phyloP scores from a whole-genome alignment of 768 basidiomycete genomes.

The Daedaleopsis nitida region DNA sequence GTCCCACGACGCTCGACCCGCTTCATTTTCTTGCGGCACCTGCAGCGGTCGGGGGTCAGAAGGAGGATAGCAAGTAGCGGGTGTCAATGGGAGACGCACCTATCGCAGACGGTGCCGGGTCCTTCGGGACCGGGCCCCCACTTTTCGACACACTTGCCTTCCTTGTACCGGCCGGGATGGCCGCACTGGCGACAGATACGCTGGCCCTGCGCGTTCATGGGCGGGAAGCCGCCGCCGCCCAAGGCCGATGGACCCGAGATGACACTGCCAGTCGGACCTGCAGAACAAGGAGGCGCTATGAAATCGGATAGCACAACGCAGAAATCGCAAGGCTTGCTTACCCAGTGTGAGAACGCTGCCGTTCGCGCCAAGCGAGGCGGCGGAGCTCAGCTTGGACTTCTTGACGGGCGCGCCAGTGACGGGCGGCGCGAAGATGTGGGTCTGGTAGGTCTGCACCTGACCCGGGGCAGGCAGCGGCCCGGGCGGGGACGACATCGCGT shows the following conservation, averaged over 20 bases:
- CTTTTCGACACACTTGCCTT: conserved; percentile 85
- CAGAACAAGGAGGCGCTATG: background rate
- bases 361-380: conserved; percentile 15
- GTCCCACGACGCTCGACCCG: conserved; percentile 76
- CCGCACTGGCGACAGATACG: conserved; percentile 80
- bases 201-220: conserved; percentile 54
- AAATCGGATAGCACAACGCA: background rate
- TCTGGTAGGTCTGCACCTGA: conserved; percentile 52
- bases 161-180: conserved; percentile 74
- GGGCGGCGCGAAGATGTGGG: conserved; percentile 72
- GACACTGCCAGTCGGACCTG: conserved; percentile 26
- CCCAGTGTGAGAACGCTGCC: conserved; percentile 28
- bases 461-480: conserved; percentile 37
- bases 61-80: background rate
- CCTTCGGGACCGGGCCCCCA: conserved; percentile 87
- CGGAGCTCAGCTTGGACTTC: conserved; percentile 47
- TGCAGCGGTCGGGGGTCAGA: conserved; percentile 25
- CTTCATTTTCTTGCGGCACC: conserved; percentile 87
- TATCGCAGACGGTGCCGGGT: conserved; percentile 82
- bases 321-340: conserved; percentile 1
- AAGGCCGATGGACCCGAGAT: conserved; percentile 27
- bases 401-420: conserved; percentile 74
- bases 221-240: conserved; percentile 35
- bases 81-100: conserved; percentile 40
- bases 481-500: conserved; percentile 17